Conservation (phyloP, 2,329 filamentous ascomycete species). For the Dactylonectria macrodidyma region DNA sequence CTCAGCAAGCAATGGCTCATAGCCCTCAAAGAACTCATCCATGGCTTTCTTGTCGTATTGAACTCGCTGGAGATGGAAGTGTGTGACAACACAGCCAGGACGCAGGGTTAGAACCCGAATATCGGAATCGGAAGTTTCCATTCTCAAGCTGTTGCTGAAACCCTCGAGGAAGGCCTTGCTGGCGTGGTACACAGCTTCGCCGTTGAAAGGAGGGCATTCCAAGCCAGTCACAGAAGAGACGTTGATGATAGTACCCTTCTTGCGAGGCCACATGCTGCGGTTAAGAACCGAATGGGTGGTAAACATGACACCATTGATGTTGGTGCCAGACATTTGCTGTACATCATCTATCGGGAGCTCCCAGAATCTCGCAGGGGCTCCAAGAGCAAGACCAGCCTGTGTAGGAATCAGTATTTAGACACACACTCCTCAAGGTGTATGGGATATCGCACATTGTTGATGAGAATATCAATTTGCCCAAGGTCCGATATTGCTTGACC, state of each 20-base stretch:
- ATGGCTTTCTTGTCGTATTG: constrained; percentile 24
- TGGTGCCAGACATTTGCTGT: constrained; percentile 25
- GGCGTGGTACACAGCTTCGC: constrained; percentile 26
- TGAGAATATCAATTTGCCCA: constrained; percentile 27
- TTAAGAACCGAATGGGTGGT: constrained; percentile 52
- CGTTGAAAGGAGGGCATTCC: constrained; percentile 15
- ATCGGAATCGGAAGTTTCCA: constrained; percentile 14
- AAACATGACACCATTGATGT: constrained; percentile 53
- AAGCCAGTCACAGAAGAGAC: constrained; percentile 25
- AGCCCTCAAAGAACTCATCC: constrained; percentile 29
- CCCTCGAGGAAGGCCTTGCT: constrained; percentile 22
- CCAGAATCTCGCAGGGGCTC: constrained; percentile 20
- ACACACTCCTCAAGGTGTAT: too few species aligned
- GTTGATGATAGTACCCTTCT: constrained; percentile 28
- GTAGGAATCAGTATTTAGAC: background rate
- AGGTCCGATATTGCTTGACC: constrained; percentile 1
- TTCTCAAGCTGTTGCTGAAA: constrained; percentile 20
- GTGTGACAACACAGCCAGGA: constrained; percentile 19
- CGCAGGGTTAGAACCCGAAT: constrained; percentile 28
- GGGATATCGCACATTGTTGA: constrained; percentile 26
- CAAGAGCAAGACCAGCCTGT: constrained; percentile 30
- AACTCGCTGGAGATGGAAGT: constrained; percentile 32
- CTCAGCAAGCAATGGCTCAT: constrained; percentile 20
- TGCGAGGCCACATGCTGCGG: constrained; percentile 23
- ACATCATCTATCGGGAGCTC: constrained; percentile 23